Evolutionary conservation across 108 stramenopile species (phyloP), one percentile per base, ranked within the genome.

Genomic region (Cyclotella sp.): DNA sequence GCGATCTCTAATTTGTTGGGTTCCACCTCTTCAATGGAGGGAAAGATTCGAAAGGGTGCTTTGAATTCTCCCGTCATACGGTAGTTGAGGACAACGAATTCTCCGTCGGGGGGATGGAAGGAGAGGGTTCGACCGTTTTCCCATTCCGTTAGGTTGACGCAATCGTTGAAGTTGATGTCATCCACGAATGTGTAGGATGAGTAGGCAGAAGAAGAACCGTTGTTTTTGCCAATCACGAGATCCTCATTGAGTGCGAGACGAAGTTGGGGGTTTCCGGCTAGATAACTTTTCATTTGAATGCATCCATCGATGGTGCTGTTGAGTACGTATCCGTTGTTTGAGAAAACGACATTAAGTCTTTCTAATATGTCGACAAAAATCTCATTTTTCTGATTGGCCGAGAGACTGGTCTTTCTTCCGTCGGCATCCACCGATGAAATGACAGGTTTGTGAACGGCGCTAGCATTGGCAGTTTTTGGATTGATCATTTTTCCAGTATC

Each of bases 281-380:
- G 66, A 68, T 91, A 98, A 47, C 87, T 88, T 79, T 97, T 96
- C 98, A 99, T 98, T 75, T 96, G 95, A 77, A 98, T 98, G 78
- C 97, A 97, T 30, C 99, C 99, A 68, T 99, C 99, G 72, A 99
- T 98, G 70, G 96, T 94, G 60, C 93, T 96, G 88, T 98, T 99
- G 51, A 99, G 88, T 15, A 99, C 94, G 75, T 98, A 98, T 13
- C 99, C 99, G 73, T 92, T 98, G 72, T 92, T 88, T 64, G 95
- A 95, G 84, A 99, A 99, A n/a, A 99, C 82, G 42, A 99, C 97
- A 76, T 94, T 98, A 34, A 99, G 84, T 59, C 98, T 87, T 86
- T 99, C 99, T 47, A 99, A 76, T 83, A 99, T 99, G 79, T 99
- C 99, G 18, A 99, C 99, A 85, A 98, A 99, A 47, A 99, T 99